Percentiles rank a stretch among this genome's conserved stretches.
phyloP scores from a whole-genome alignment of 495 filamentous ascomycete species.

The Penicillium bialowiezense region DNA sequence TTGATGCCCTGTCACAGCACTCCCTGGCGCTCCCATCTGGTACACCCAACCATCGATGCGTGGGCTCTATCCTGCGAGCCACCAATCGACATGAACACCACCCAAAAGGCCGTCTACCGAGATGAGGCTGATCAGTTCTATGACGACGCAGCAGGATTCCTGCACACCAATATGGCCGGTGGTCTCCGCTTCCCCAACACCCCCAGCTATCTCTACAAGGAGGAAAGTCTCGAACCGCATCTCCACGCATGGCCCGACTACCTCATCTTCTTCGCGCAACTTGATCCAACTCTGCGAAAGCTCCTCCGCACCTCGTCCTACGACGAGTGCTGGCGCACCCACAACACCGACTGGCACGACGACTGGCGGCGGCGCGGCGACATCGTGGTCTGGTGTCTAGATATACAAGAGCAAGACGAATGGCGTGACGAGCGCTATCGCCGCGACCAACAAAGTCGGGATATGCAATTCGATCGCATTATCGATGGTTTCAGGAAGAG shows the following conservation, averaged over 20 bases:
- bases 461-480: constrained; percentile 38
- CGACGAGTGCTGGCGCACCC: constrained; percentile 65
- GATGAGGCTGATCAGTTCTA: constrained; percentile 95
- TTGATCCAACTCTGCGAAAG: constrained; percentile 49
- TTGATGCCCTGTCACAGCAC: constrained; percentile 98
- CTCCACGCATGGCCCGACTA: constrained; percentile 56
- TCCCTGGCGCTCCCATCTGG: constrained; percentile 89
- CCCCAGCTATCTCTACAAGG: constrained; percentile 27
- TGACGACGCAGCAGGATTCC: constrained; percentile 58
- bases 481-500: constrained; percentile 25
- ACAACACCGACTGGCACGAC: constrained; percentile 83
- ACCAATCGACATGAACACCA: constrained; percentile 61
- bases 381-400: constrained; percentile 76
- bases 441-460: constrained; percentile 23
- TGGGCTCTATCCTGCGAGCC: constrained; percentile 93
- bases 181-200: constrained; percentile 40
- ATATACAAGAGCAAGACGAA: constrained; percentile 31
- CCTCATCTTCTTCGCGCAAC: constrained; percentile 62
- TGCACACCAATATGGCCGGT: constrained; percentile 49
- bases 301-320: constrained; percentile 58
- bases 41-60: constrained; percentile 69
- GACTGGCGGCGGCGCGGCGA: constrained; percentile 83
- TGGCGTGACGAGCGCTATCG: constrained; percentile 28
- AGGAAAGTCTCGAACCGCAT: background rate
- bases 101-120: constrained; percentile 60